These are phyloP conservation scores for Paulownia fortunei DNA, from an alignment of 257 asterid genomes.

Conservation along the genomic window DNA sequence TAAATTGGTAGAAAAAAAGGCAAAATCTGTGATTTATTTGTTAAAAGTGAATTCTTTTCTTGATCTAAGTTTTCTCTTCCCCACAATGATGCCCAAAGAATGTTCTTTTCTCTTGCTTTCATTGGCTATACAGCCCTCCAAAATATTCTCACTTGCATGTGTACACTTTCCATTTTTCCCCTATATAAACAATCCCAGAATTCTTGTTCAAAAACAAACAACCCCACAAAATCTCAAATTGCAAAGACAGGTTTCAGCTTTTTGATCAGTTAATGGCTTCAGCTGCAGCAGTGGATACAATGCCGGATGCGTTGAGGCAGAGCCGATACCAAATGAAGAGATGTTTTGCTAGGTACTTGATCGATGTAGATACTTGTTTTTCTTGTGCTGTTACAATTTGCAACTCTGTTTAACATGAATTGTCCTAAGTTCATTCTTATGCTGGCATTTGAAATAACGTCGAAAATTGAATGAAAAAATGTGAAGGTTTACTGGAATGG, in stretches of 20 bases:
- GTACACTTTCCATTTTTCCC: constrained; percentile 26
- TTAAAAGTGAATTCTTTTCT: constrained; percentile 58
- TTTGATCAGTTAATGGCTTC: constrained; percentile 54
- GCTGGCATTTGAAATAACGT: neutral
- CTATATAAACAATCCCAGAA: constrained; percentile 43
- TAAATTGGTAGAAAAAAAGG: constrained; percentile 22
- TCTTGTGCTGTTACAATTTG: neutral
- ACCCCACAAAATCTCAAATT: constrained; percentile 34
- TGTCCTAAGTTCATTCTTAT: neutral
- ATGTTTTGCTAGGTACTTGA: constrained; percentile 71
- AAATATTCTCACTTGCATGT: constrained; percentile 48
- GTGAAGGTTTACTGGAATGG: constrained; percentile 62
- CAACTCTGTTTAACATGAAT: neutral
- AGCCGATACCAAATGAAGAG: constrained; percentile 71
- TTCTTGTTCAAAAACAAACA: constrained; percentile 32
- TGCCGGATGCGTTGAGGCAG: constrained; percentile 68
- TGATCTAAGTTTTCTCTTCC: constrained; percentile 41
- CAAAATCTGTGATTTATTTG: constrained; percentile 36
- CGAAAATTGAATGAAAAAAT: neutral
- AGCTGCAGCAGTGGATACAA: constrained; percentile 51
- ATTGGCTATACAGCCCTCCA: constrained; percentile 27
- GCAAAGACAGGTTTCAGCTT: neutral
- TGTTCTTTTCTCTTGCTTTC: constrained; percentile 59
- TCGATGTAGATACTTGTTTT: neutral
- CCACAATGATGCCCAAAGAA: constrained; percentile 66